Conservation (phyloP, 2,329 filamentous ascomycete genomes). For the Waltergamsia citrina region DNA sequence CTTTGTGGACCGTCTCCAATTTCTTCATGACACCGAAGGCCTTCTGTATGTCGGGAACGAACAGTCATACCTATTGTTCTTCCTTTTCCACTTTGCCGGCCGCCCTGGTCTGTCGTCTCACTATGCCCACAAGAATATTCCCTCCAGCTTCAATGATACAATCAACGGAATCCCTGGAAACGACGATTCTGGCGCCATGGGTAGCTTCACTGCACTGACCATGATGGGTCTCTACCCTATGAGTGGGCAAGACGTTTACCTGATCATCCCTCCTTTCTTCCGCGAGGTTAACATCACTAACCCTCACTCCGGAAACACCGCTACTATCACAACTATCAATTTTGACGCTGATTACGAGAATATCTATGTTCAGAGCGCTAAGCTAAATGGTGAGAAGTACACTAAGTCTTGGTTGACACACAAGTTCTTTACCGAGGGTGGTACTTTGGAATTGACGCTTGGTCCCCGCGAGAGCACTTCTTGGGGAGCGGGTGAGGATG, state of each 20-base stretch:
- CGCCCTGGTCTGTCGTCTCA: conserved; percentile 46
- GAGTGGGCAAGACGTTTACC: conserved; percentile 42
- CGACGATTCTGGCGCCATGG: conserved; percentile 45
- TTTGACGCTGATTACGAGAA: conserved; percentile 35
- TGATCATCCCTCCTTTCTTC: conserved; percentile 43
- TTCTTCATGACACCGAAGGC: conserved; percentile 51
- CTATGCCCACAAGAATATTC: conserved; percentile 57
- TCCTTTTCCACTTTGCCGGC: conserved; percentile 56
- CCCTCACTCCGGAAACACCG: conserved; percentile 13
- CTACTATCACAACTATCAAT: conserved; percentile 16
- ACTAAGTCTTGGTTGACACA: conserved; percentile 51
- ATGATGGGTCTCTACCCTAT: conserved; percentile 47
- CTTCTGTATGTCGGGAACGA: conserved; percentile 62
- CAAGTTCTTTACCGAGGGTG: conserved; percentile 48
- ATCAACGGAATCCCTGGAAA: conserved; percentile 47
- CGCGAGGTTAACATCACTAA: conserved; percentile 28
- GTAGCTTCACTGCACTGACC: conserved; percentile 37
- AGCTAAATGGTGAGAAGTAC: conserved; percentile 42
- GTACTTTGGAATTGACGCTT: conserved; percentile 44
- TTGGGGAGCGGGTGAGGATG: conserved; percentile 4
- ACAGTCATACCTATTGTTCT: conserved; percentile 40
- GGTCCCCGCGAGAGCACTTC: conserved; percentile 37
- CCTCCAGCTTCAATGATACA: conserved; percentile 56
- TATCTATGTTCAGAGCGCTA: conserved; percentile 51
- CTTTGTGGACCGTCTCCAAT: conserved; percentile 52